These are phyloP conservation scores for Mallotus nudiflorus DNA, from an alignment of 345 rosid genomes.

Conservation along the genomic window DNA sequence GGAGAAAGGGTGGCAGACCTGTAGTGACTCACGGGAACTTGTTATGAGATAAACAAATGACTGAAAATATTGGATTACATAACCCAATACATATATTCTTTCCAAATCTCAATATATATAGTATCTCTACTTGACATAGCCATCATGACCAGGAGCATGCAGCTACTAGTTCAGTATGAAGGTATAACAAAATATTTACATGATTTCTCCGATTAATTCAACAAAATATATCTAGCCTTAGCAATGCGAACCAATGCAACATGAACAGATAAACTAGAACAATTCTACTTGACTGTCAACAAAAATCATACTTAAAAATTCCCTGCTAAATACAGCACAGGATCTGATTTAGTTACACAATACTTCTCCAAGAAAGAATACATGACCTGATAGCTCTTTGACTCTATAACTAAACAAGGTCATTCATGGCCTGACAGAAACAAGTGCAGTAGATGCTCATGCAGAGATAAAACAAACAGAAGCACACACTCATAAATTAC, in stretches of 20 bases:
- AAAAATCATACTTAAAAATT: background rate
- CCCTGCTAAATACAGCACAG: background rate
- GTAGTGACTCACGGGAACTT: background rate
- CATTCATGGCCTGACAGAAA: background rate
- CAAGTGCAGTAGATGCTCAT: background rate
- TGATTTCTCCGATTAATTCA: background rate
- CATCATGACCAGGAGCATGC: background rate
- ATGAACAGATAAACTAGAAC: background rate
- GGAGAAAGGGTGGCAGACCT: background rate
- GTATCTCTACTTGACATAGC: background rate
- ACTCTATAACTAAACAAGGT: background rate
- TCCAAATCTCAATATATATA: background rate
- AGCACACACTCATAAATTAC: background rate
- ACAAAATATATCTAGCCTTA: background rate
- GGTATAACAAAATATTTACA: background rate
- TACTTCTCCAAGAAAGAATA: background rate
- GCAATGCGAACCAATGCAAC: slow-evolving; percentile 1
- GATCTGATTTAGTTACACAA: background rate
- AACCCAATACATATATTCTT: no score
- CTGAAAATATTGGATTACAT: background rate
- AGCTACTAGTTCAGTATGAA: background rate
- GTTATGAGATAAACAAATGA: background rate
- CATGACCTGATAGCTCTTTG: background rate
- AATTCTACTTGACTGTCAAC: background rate
- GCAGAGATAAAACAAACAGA: background rate